Percentiles rank a stretch among this genome's conserved stretches.
Conservation (phyloP, 2,329 filamentous ascomycete genomes). For the Botrytis deweyae region DNA sequence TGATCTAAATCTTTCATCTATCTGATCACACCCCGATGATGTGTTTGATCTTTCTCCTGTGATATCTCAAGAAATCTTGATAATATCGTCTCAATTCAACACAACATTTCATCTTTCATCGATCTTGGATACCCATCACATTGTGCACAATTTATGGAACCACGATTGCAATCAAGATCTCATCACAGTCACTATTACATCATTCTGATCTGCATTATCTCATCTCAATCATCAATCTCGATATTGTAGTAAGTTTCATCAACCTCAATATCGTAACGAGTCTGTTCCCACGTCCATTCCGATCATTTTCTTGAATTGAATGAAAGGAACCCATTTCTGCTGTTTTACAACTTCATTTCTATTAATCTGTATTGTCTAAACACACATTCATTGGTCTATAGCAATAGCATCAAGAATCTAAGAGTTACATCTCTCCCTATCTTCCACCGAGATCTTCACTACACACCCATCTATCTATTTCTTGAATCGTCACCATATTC, state of each 20-base stretch:
- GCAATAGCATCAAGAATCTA: not conserved
- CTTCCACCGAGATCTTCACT: not conserved
- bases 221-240: not conserved
- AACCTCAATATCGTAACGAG: not conserved
- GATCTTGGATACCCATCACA: not conserved
- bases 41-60: not conserved
- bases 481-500: not conserved
- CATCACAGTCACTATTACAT: not conserved
- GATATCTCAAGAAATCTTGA: slow-evolving; percentile 2
- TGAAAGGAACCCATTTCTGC: not conserved
- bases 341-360: not conserved
- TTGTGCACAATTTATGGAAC: not conserved
- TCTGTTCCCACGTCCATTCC: not conserved
- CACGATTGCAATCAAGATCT: not conserved
- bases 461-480: not conserved
- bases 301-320: not conserved
- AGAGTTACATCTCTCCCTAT: not conserved
- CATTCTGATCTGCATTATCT: not conserved
- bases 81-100: not conserved
- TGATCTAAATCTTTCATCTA: not conserved
- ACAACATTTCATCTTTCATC: not conserved
- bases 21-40: not conserved
- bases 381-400: not conserved
- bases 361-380: not conserved
- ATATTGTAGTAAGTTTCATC: not conserved